A percentile compares a stretch with the other conserved stretches of the same genome.
phyloP scores from a whole-genome alignment of 179 eudicot genomes.

The Silene vulgaris region DNA sequence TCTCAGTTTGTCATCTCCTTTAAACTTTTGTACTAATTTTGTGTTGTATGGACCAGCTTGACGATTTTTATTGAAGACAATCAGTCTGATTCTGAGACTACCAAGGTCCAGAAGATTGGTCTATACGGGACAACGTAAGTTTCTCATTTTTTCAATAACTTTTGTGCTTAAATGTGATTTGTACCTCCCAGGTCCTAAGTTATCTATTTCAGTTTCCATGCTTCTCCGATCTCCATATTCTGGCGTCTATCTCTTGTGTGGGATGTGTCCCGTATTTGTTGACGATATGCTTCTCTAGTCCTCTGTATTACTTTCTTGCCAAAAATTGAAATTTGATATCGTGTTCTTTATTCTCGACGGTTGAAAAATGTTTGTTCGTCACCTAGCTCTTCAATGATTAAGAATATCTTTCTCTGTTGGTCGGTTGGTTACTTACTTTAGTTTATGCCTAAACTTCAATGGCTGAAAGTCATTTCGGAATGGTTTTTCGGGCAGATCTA shows the following conservation, averaged over 20 bases:
- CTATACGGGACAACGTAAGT: conserved; percentile 90
- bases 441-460: too few relatives aligned
- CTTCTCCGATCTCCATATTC: neutral
- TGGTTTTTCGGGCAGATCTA: too few relatives aligned
- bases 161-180: conserved; percentile 4
- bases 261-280: neutral
- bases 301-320: neutral
- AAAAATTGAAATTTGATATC: neutral
- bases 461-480: too few relatives aligned
- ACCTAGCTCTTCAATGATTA: too few relatives aligned
- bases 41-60: conserved; percentile 52
- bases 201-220: neutral
- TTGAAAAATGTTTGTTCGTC: too few relatives aligned
- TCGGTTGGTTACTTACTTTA: too few relatives aligned
- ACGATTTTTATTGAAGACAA: conserved; percentile 91
- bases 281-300: neutral
- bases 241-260: neutral
- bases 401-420: too few relatives aligned
- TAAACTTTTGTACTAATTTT: conserved; percentile 13
- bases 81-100: conserved; percentile 71
- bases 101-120: conserved; percentile 82
- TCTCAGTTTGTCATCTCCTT: neutral
- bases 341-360: neutral
- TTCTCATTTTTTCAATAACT: conserved; percentile 12
- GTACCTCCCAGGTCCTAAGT: neutral